These are phyloP conservation scores for Leptodontidium sp. DNA, from an alignment of 2,329 filamentous ascomycete species.

Conservation along the genomic window DNA sequence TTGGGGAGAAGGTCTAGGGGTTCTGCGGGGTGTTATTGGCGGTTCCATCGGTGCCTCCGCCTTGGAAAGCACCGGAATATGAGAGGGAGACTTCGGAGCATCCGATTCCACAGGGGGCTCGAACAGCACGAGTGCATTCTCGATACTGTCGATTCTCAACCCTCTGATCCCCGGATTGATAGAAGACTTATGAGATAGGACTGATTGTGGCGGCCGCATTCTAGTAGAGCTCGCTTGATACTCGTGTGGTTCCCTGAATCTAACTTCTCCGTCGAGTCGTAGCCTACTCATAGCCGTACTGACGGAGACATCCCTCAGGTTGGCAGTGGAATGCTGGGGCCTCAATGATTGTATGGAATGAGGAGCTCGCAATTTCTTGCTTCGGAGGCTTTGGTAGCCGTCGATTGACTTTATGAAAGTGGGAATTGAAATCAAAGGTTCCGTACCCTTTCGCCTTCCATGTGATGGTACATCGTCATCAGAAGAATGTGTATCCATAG, in stretches of 20 bases:
- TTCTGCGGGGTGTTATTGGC: constrained; percentile 51
- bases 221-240: constrained; percentile 36
- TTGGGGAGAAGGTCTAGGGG: constrained; percentile 48
- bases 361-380: constrained; percentile 42
- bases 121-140: constrained; percentile 43
- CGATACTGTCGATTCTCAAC: constrained; percentile 36
- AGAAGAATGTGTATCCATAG: constrained; percentile 47
- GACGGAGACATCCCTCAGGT: constrained; percentile 49
- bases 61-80: constrained; percentile 46
- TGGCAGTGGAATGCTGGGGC: constrained; percentile 32
- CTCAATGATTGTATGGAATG: constrained; percentile 43
- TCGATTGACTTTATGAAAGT: constrained; percentile 38
- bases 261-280: constrained; percentile 40
- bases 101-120: constrained; percentile 38
- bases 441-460: constrained; percentile 62
- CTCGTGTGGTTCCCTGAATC: constrained; percentile 25
- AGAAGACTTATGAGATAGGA: constrained; percentile 37
- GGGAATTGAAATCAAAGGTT: constrained; percentile 47
- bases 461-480: constrained; percentile 43
- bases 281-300: constrained; percentile 49
- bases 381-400: constrained; percentile 41
- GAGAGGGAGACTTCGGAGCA: constrained; percentile 46
- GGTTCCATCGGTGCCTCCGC: constrained; percentile 36
- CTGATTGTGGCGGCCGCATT: constrained; percentile 26
- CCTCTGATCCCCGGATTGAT: constrained; percentile 34